These are phyloP conservation scores for Misopates orontium DNA, from an alignment of 257 asterid genomes.

Conservation along the genomic window DNA sequence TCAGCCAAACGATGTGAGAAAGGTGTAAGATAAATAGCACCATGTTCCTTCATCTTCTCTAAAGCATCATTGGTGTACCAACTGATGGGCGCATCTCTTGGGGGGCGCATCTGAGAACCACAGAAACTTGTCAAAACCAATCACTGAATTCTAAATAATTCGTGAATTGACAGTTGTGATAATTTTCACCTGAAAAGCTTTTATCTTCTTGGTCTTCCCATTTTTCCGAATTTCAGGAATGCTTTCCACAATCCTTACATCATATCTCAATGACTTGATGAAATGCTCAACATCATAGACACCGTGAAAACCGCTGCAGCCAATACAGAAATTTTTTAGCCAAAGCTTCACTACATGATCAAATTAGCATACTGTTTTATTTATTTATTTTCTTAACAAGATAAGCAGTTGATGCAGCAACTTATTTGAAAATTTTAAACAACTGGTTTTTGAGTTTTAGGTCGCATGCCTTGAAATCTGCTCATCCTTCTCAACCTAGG, in stretches of 20 bases:
- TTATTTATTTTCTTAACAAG: too few relatives aligned
- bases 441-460: too few relatives aligned
- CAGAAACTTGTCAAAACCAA: constrained; percentile 25
- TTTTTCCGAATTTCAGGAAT: constrained; percentile 77
- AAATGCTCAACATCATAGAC: constrained; percentile 94
- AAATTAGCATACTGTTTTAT: too few relatives aligned
- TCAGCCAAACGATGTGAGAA: constrained; percentile 97
- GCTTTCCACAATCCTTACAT: constrained; percentile 84
- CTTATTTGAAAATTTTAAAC: too few relatives aligned
- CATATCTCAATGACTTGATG: constrained; percentile 79
- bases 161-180: constrained; percentile 23
- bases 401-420: too few relatives aligned
- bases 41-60: constrained; percentile 86
- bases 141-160: constrained; percentile 10
- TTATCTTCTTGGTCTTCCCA: constrained; percentile 85
- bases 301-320: constrained; percentile 96
- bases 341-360: too few relatives aligned
- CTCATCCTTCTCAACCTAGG: too few relatives aligned
- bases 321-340: too few relatives aligned
- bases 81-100: constrained; percentile 92
- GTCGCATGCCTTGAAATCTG: too few relatives aligned
- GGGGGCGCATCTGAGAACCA: constrained; percentile 72
- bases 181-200: constrained; percentile 73
- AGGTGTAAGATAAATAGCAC: constrained; percentile 95
- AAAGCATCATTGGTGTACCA: constrained; percentile 88